Evolutionary conservation across 2,329 filamentous ascomycete genomes (phyloP), one percentile per base, ranked within the genome.

Genomic region (Fusarium nanum): DNA sequence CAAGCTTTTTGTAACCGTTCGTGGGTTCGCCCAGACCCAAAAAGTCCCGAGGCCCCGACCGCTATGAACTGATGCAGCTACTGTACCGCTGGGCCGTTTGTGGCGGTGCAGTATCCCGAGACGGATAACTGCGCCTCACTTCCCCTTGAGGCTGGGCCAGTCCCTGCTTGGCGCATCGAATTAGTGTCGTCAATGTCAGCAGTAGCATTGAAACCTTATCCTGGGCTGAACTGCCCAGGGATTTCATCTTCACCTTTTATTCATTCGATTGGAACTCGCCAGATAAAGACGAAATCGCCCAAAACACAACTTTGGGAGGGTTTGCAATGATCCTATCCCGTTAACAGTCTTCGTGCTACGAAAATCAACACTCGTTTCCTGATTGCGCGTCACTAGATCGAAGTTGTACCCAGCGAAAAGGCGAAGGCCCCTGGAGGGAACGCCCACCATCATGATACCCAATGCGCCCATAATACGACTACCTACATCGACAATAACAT

Each of bases 381-480:
- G 53, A 54, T 47, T 67, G 47, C 61, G 49, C 48, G 57, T 45
- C 61, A 32, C 64, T 66, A 71, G 28, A 56, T 34, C 58, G 55
- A 57, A 44, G 46, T 34, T 47, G 32, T 50, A 50, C 44, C 27
- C 22, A 57, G 58, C 54, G 27, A 67, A 34, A 57, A 67, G 73
- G 64, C 73, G 67, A 64, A 71, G 70, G 77, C 78, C 80, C 79
- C 76, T 76, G 75, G 79, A 79, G 83, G 83, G 80, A 81, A 81
- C 81, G 79, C 58, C 74, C 72, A 73, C 68, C 76, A 79, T 75
- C 70, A 88, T 88, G 86, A 83, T 90, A 80, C 85, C 91, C 79
- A 90, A 87, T 78, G 89, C 87, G 75, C 83, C 92, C 72, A 92
- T 92, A 83, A 91, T 89, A 81, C 90, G 91, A 77, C 87, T 93